Percentiles rank a stretch among this genome's conserved stretches.
Conservation (phyloP, 345 rosid species). For the Geranium brycei region DNA sequence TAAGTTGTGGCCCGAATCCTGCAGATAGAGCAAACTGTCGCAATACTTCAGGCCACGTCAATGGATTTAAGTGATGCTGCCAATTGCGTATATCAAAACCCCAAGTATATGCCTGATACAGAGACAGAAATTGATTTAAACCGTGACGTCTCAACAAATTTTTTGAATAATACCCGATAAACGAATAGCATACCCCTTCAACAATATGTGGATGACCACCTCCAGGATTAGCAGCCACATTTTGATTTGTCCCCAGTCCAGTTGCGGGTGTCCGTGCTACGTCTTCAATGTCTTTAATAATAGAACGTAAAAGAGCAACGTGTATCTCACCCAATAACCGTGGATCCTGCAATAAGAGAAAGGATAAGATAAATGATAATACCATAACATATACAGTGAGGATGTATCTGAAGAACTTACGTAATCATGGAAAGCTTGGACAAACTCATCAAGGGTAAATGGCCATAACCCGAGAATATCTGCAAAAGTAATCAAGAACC, state of each 20-base stretch:
- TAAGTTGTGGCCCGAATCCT: conserved; percentile 71
- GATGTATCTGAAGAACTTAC: conserved; percentile 26
- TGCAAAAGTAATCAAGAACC: conserved; percentile 66
- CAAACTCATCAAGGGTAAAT: conserved; percentile 79
- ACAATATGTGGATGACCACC: conserved; percentile 85
- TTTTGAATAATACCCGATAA: not conserved
- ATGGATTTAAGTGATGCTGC: conserved; percentile 56
- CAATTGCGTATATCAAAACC: conserved; percentile 80
- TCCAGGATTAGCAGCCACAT: conserved; percentile 52
- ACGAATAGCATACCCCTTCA: conserved; percentile 54
- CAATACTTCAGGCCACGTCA: conserved; percentile 90
- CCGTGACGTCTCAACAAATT: not conserved
- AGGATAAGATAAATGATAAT: conserved; percentile 12
- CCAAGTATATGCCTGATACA: conserved; percentile 70
- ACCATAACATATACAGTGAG: not conserved
- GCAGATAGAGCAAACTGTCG: conserved; percentile 74
- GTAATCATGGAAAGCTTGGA: conserved; percentile 80
- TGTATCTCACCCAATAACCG: conserved; percentile 77
- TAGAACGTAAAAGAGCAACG: conserved; percentile 48
- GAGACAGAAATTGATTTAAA: not conserved
- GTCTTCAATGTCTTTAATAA: conserved; percentile 81
- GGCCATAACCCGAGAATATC: conserved; percentile 90
- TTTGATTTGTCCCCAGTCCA: conserved; percentile 54
- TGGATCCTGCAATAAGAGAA: conserved; percentile 41
- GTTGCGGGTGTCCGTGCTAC: conserved; percentile 44